phyloP scores from a whole-genome alignment of 1,284 basidiomycete genomes.

The Ceratobasidium sp. region DNA sequence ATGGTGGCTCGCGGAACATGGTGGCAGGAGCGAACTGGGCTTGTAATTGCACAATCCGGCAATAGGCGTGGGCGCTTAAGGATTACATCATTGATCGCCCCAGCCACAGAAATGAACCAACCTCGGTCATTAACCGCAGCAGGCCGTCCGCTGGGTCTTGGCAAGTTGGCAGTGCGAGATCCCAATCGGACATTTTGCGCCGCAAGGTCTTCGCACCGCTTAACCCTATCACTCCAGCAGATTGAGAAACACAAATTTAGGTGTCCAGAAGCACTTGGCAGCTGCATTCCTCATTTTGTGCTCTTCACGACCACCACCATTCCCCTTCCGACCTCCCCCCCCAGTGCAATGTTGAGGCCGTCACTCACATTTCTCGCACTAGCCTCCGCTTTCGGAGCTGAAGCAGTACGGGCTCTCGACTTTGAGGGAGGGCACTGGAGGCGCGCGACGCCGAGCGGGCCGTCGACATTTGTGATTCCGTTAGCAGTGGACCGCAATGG shows the following conservation, averaged over 20 bases:
- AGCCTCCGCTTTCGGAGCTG: background rate
- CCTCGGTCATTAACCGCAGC: background rate
- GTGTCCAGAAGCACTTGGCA: slow-evolving; percentile 3
- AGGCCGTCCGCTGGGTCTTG: background rate
- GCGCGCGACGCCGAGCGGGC: slow-evolving; percentile 15
- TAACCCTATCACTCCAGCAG: background rate
- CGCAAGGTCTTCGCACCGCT: slow-evolving; percentile 1
- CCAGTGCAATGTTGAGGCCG: slow-evolving; percentile 2
- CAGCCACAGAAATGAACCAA: background rate
- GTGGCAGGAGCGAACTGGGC: slow-evolving; percentile 15
- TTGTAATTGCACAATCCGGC: background rate
- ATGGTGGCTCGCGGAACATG: slow-evolving; percentile 34
- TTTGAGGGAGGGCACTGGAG: slow-evolving; percentile 34
- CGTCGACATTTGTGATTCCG: slow-evolving; percentile 27
- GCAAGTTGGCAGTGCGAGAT: slow-evolving; percentile 6
- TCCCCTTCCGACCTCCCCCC: slow-evolving; percentile 7
- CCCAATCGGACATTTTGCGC: background rate
- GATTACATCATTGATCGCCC: slow-evolving; percentile 33
- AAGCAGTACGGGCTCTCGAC: background rate
- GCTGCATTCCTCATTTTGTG: too few species aligned
- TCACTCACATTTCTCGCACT: background rate
- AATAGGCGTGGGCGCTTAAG: background rate
- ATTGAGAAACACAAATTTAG: slow-evolving; percentile 7
- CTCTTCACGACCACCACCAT: slow-evolving; percentile 22
- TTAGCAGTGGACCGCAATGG: slow-evolving; percentile 17